Evolutionary conservation across 2,329 filamentous ascomycete genomes (phyloP).

Genomic region (Pseudogymnoascus sp.): DNA sequence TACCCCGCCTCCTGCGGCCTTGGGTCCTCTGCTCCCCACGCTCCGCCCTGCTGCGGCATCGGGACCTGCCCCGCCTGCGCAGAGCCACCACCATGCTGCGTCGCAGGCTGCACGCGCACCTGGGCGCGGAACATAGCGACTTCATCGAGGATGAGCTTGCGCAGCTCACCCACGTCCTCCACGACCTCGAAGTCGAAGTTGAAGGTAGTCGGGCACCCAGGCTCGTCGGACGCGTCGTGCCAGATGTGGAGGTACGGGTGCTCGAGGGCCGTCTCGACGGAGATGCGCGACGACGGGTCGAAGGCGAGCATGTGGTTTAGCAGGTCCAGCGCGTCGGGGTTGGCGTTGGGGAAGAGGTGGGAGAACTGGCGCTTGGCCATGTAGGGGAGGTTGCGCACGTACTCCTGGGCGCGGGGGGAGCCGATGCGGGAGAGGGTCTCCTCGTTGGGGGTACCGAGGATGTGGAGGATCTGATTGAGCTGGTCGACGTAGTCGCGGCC

Average conservation of each 20-base stretch:
- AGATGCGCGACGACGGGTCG: conserved; percentile 87
- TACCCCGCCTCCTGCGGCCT: conserved; percentile 26
- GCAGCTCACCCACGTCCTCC: conserved; percentile 91
- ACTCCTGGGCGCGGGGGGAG: conserved; percentile 91
- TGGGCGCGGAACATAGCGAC: conserved; percentile 71
- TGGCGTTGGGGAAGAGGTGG: conserved; percentile 83
- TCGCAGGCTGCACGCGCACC: conserved; percentile 28
- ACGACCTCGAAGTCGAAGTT: conserved; percentile 99
- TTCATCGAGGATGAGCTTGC: conserved; percentile 94
- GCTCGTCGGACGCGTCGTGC: conserved; percentile 96
- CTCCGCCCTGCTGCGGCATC: conserved; percentile 25
- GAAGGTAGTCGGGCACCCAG: conserved; percentile 84
- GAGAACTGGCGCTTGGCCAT: conserved; percentile 93
- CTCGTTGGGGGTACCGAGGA: conserved; percentile 92
- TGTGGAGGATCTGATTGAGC: conserved; percentile 97
- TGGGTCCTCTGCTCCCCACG: conserved; percentile 28
- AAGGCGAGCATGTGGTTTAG: conserved; percentile 97
- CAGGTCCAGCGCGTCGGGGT: conserved; percentile 89
- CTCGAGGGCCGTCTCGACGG: conserved; percentile 89
- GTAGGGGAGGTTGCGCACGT: conserved; percentile 89
- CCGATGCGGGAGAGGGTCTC: conserved; percentile 90
- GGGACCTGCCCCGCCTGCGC: conserved; percentile 21
- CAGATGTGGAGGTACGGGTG: conserved; percentile 96
- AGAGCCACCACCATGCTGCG: conserved; percentile 21
- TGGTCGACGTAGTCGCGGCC: conserved; percentile 98